Base-by-base conservation (phyloP, 2,329 filamentous ascomycete species). In the Sporothrix brasiliensis region DNA sequence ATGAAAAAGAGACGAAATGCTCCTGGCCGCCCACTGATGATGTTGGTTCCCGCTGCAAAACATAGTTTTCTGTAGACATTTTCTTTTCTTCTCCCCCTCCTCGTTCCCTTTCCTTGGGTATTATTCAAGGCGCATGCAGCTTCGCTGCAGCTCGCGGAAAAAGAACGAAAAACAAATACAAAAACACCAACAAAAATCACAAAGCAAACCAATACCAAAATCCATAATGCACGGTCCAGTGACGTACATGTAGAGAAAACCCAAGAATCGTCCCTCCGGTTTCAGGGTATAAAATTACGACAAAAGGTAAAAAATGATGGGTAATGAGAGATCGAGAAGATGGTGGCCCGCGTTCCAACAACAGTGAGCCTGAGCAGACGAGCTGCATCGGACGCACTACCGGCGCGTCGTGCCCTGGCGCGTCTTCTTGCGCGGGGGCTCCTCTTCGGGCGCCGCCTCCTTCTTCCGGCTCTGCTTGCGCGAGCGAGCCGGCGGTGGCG, bases 381-480 rank as follows among this genome's bases (percentile, higher is more conserved):
- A n/a, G 10, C 58, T 21, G 39, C 14, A 34, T n/a, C 61, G 4
- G 19, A 41, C 41, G 41, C 39, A 16, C 24, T 44, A 67, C 0
- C 66, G 67, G 24, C 73, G 73, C 1, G 70, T 69, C 1, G 70
- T 70, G n/a, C 73, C 72, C 39, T 75, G 74, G 0, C 75, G 74
- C 0, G 72, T 74, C 66, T 75, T 75, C 69, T 75, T 75, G 63
- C 75, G 74, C n/a, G 72, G 72, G 3, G 74, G 73, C 66, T 75
- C 75, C 19, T 75, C 74, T 2, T 73, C 70, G 21, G 69, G 70
- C 0, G 70, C 73, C 0, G 75, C 74, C 27, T 77, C 82, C 76
- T 85, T 83, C 69, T 84, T 82, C 78, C 86, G 87, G 19, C 79
- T 81, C 73, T 83, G 82, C 78, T 87, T 88, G 74, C 82, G 80